Base-by-base conservation (phyloP, 2,329 filamentous ascomycete genomes). In the Alternaria infectoria region DNA sequence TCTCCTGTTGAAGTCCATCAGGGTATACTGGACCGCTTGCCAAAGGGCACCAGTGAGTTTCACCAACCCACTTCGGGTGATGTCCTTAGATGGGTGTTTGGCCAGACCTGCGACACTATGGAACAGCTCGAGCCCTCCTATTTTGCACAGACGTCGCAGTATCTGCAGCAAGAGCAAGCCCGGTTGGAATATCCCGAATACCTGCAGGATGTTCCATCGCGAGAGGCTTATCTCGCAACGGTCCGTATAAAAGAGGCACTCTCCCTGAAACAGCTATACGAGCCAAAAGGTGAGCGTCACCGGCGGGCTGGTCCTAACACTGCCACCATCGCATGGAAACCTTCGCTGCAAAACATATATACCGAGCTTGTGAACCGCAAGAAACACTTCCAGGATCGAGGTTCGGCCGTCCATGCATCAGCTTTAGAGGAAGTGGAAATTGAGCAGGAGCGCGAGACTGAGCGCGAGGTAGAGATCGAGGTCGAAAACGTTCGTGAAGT, bases 361-460 rank as follows among this genome's bases (percentile, higher is more conserved):
- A 66, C 77, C 2, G 69, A 80, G 6, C 77, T 87, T 0, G 72
- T 79, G 7, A 61, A 50, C 0, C 74, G 75, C 5, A 71, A 75
- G 28, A 78, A 77, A 30, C 67, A 64, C 0, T 82, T 82, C 15
- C 80, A 85, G 40, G 83, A 85, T 26, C 74, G 74, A 3, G 83
- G 83, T 0, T 79, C 82, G 3, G 81, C 80, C 1, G 74, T 83
- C 4, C 79, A 85, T 55, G 81, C 79, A 0, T 86, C 86, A 0
- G 85, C 86, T 0, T 74, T 91, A 0, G 83, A 90, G 51, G 89
- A 91, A 58, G 88, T 85, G 52, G 89, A 91, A 61, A 88, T 85
- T 12, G 70, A 71, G 23, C 71, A 72, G 13, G 71, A 74, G 32
- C 70, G 71, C 6, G 88, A 90, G 63, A 83, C 89, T 0, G 71